Evolutionary conservation across 2,329 filamentous ascomycete species (phyloP).

Genomic region (Pseudopithomyces maydicus): DNA sequence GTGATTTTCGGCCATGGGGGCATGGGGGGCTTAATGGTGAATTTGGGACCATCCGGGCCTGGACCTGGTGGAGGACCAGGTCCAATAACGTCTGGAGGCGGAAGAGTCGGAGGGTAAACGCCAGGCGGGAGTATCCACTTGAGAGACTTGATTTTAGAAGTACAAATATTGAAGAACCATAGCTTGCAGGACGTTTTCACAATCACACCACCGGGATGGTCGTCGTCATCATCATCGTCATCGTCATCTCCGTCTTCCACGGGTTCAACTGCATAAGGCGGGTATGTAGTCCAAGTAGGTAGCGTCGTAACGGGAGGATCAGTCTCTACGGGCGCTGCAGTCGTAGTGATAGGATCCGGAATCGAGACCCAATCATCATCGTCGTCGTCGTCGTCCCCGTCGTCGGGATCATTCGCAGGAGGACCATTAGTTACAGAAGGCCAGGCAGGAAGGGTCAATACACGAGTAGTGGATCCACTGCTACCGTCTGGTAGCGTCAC

Average conservation of each 20-base stretch:
- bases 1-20: not conserved
- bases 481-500: slow-evolving; percentile 1
- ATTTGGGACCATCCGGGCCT: not conserved
- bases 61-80: not conserved
- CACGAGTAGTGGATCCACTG: slow-evolving; percentile 1
- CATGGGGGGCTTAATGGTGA: slow-evolving; percentile 1
- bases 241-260: not conserved
- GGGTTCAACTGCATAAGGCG: not conserved
- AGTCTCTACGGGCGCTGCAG: slow-evolving; percentile 1
- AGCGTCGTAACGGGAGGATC: slow-evolving; percentile 2
- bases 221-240: not conserved
- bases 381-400: not conserved
- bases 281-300: slow-evolving; percentile 3
- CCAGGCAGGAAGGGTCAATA: slow-evolving; percentile 1
- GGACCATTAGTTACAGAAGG: not conserved
- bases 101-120: not conserved
- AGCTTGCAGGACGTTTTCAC: slow-evolving; percentile 3
- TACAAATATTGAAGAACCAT: slow-evolving; percentile 3
- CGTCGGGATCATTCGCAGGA: not conserved
- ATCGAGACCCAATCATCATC: not conserved
- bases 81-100: not conserved
- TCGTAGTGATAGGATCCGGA: slow-evolving; percentile 4
- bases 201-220: not conserved
- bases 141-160: slow-evolving; percentile 1
- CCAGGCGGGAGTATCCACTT: not conserved